Percentiles rank a stretch among this genome's conserved stretches.
These are phyloP conservation scores for Fusarium sacchari DNA, from an alignment of 2,329 filamentous ascomycete species.

Conservation along the genomic window DNA sequence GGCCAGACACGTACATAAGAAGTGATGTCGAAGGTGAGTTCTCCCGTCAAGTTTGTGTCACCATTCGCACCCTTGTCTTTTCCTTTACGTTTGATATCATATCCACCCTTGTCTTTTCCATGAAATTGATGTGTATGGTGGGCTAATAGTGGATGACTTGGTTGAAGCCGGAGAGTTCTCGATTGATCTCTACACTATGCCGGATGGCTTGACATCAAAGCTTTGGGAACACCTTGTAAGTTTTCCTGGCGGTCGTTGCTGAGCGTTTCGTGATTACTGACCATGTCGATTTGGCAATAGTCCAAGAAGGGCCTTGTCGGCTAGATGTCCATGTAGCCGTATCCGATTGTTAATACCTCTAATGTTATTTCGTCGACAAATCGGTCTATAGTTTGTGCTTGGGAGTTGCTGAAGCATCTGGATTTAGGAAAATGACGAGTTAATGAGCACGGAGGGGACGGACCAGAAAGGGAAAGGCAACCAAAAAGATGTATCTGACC, in stretches of 20 bases:
- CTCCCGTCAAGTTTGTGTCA: background rate
- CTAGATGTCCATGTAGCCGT: constrained; percentile 35
- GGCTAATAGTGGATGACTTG: constrained; percentile 51
- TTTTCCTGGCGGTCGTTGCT: constrained; percentile 1
- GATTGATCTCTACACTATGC: constrained; percentile 97
- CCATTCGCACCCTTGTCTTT: background rate
- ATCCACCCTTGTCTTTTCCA: constrained; percentile 29
- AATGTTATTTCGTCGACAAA: constrained; percentile 30
- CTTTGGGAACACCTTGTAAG: constrained; percentile 86
- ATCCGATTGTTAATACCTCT: constrained; percentile 31
- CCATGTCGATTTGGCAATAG: constrained; percentile 31
- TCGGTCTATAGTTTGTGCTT: constrained; percentile 35
- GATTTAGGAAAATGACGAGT: constrained; percentile 37
- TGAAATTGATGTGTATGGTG: constrained; percentile 47
- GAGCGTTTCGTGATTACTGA: constrained; percentile 4
- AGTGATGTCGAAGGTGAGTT: constrained; percentile 93
- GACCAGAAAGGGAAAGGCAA: constrained; percentile 12
- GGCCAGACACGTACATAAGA: constrained; percentile 92
- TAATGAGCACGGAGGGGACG: constrained; percentile 32
- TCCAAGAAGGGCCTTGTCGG: constrained; percentile 55
- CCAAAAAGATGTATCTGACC: constrained; percentile 23
- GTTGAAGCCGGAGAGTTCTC: constrained; percentile 89
- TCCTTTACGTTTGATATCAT: background rate
- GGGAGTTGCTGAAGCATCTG: constrained; percentile 30
- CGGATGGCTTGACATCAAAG: constrained; percentile 88